Evolutionary conservation across 192 early-diverging fungal genomes (phyloP).

Genomic region (Coemansia sp.): DNA sequence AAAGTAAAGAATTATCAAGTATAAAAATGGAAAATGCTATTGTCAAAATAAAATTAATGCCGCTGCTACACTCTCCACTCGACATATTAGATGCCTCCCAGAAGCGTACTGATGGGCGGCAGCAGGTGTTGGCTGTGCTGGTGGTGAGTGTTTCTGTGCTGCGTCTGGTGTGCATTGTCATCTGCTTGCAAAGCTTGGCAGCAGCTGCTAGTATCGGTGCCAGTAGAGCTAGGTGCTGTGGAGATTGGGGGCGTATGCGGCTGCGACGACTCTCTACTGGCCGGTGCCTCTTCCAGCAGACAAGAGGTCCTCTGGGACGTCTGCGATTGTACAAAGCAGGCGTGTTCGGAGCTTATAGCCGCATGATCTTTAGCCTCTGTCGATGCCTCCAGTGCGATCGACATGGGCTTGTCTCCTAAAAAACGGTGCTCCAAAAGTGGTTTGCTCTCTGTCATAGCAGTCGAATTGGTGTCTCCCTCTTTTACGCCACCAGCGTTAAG

Average conservation of each 20-base stretch:
- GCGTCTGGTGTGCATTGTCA: constrained; percentile 1
- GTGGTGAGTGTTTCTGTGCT: constrained; percentile 7
- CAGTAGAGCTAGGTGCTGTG: too few relatives aligned
- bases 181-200: neutral
- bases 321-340: too few relatives aligned
- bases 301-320: too few relatives aligned
- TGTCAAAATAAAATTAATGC: neutral
- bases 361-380: constrained; percentile 1
- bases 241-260: constrained; percentile 15
- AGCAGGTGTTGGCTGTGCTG: constrained; percentile 17
- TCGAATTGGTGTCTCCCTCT: too few relatives aligned
- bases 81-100: constrained; percentile 11
- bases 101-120: constrained; percentile 38
- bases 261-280: constrained; percentile 30
- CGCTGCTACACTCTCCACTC: too few relatives aligned
- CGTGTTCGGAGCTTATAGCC: too few relatives aligned
- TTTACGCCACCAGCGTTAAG: too few relatives aligned
- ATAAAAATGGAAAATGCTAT: neutral
- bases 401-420: constrained; percentile 34
- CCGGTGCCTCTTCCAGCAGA: too few relatives aligned
- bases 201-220: neutral
- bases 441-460: neutral
- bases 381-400: constrained; percentile 14
- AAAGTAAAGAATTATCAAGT: constrained; percentile 1
- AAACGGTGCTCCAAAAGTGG: constrained; percentile 8